Evolutionary conservation across 129 eudicot species (phyloP).

Genomic region (Artemisia tridentata): DNA sequence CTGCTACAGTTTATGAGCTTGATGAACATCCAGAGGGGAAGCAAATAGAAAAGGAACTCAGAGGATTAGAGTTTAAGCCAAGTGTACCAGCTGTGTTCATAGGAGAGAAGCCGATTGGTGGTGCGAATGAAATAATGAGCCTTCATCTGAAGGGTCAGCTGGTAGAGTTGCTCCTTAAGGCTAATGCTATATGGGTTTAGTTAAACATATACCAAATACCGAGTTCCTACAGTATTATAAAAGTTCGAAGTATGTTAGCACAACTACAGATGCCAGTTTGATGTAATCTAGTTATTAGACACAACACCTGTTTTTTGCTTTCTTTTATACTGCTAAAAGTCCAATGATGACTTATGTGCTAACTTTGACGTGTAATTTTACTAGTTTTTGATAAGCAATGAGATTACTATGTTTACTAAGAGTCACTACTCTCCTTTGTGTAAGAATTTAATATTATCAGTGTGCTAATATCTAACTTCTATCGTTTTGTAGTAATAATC

Average conservation of each 20-base stretch:
- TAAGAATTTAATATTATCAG: background rate
- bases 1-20: conserved; percentile 57
- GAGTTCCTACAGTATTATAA: background rate
- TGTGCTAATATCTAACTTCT: background rate
- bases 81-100: conserved; percentile 73
- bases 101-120: conserved; percentile 61
- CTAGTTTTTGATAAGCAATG: conserved; percentile 25
- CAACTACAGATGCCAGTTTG: conserved; percentile 6
- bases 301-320: conserved; percentile 9
- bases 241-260: background rate
- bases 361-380: conserved; percentile 26
- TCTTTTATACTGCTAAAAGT: conserved; percentile 3
- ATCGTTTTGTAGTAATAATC: background rate
- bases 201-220: background rate
- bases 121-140: conserved; percentile 76
- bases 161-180: conserved; percentile 60
- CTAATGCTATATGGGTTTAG: conserved; percentile 81
- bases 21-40: conserved; percentile 64
- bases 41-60: conserved; percentile 51
- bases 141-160: conserved; percentile 69
- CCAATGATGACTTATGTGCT: conserved; percentile 15
- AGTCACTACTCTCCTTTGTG: background rate
- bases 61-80: conserved; percentile 49
- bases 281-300: conserved; percentile 16
- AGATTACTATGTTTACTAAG: conserved; percentile 3